Percentiles rank a stretch among this genome's conserved stretches.
Conservation (phyloP, 2,329 filamentous ascomycete genomes). For the Claviceps pazoutovae region DNA sequence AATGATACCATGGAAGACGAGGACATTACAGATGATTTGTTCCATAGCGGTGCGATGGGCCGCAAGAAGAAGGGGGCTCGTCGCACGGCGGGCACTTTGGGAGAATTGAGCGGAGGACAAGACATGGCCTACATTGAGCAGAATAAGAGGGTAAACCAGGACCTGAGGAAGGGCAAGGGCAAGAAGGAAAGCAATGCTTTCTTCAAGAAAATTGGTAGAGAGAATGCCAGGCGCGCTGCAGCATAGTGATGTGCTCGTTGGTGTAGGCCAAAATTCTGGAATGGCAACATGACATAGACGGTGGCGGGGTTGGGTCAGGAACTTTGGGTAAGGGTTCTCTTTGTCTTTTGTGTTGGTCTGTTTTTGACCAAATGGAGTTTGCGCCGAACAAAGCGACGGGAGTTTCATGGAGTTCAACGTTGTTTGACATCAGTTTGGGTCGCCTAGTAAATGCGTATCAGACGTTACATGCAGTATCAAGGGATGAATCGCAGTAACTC, state of each 20-base stretch:
- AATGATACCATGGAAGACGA: conserved; percentile 66
- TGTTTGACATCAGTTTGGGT: no score
- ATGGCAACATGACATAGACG: not conserved
- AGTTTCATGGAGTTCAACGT: not conserved
- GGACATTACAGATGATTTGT: conserved; percentile 37
- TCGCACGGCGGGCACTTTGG: conserved; percentile 72
- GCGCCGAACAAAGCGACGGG: not conserved
- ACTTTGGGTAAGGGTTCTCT: not conserved
- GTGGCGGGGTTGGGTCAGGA: not conserved
- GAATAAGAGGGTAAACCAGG: conserved; percentile 53
- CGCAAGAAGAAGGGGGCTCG: conserved; percentile 44
- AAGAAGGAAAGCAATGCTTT: conserved; percentile 26
- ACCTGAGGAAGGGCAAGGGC: conserved; percentile 22
- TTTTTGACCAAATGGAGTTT: not conserved
- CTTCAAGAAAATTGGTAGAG: conserved; percentile 29
- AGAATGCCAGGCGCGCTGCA: conserved; percentile 25
- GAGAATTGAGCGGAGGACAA: conserved; percentile 77
- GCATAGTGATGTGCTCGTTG: conserved; percentile 10
- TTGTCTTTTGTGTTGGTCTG: not conserved
- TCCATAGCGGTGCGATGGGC: conserved; percentile 31
- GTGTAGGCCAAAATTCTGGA: not conserved
- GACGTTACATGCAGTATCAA: no score
- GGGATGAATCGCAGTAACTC: no score
- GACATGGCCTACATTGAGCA: conserved; percentile 95
- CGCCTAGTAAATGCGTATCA: no score